Percentiles rank a stretch among this genome's conserved stretches.
phyloP scores from a whole-genome alignment of 371 early-diverging fungal species.

The Gilbertella persicaria region DNA sequence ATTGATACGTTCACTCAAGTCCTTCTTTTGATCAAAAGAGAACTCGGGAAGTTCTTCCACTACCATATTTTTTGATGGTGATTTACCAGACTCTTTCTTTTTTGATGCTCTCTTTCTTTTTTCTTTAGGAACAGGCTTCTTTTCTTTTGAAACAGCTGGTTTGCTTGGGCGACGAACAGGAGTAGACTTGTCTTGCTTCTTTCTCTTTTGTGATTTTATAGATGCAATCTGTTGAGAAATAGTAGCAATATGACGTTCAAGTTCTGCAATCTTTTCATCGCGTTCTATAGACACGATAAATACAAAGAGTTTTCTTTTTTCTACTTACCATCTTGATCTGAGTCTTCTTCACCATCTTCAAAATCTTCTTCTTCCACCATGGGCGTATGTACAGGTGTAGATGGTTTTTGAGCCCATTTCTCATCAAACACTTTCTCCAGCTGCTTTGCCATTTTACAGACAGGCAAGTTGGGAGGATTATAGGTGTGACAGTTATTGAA shows the following conservation, averaged over 20 bases:
- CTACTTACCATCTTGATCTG: constrained; percentile 43
- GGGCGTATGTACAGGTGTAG: constrained; percentile 12
- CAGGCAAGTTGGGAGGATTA: constrained; percentile 88
- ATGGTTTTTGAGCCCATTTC: constrained; percentile 80
- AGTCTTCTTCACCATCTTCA: constrained; percentile 28
- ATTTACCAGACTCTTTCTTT: constrained; percentile 13
- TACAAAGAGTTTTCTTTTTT: background rate
- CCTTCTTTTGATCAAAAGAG: constrained; percentile 89
- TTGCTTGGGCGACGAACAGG: constrained; percentile 23
- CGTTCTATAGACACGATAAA: constrained; percentile 16
- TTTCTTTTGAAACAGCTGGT: constrained; percentile 19
- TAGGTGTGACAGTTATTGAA: constrained; percentile 94
- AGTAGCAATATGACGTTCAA: constrained; percentile 65
- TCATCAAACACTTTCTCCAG: constrained; percentile 84
- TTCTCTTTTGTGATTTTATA: constrained; percentile 62
- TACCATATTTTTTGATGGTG: constrained; percentile 12
- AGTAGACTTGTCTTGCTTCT: constrained; percentile 42
- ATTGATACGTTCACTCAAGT: constrained; percentile 84
- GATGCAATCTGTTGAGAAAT: constrained; percentile 67
- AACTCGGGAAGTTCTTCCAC: constrained; percentile 57
- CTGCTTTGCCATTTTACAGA: constrained; percentile 81
- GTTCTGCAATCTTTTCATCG: constrained; percentile 63
- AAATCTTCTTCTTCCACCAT: constrained; percentile 19
- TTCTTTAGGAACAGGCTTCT: constrained; percentile 16
- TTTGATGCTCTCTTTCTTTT: constrained; percentile 22